Base-by-base conservation (phyloP, 2,329 filamentous ascomycete species). In the Apiospora pterosperma region DNA sequence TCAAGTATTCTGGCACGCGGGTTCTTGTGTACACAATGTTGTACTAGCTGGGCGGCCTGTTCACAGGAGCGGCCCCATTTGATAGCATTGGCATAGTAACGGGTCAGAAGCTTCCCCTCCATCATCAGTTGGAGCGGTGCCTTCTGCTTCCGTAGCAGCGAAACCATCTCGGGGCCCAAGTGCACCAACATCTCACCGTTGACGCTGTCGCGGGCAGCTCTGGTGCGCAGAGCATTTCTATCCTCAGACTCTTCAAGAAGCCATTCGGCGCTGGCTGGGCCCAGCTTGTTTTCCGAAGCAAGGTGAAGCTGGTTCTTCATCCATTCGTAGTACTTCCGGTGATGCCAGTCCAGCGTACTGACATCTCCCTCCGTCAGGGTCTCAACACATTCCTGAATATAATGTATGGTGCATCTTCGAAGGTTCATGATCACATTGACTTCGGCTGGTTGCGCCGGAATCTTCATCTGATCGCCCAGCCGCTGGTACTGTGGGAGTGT, bases 81-180 rank as follows among this genome's bases (percentile, higher is more conserved):
- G 60, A 71, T 65, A 1, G 74, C 75, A 2, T 72, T 66, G n/a
- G 75, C 73, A 60, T 81, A 79, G 69, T 64, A 67, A 14, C 61
- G 58, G 25, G 71, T 66, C 8, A 78, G 66, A 34, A 76, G 65
- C 31, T 73, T 66, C 19, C 75, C 70, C 36, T 72, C 63, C 59
- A 66, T 72, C 23, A 78, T 62, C 25, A 71, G 63, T 41, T 77
- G 75, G 28, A 76, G 70, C 48, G 75, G 69, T 31, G 67, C 73
- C 25, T 48, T 67, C 48, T 72, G 65, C 3, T 75, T 75, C 3
- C 71, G 67, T 42, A 79, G 65, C 23, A 77, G 67, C 16, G 65
- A 65, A 6, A 73, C 64, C 14, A 79, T 65, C 12, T 69, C 67
- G 38, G 73, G 71, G 2, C 76, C 67, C 5, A 73, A 70, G 0